Base-by-base conservation (phyloP, 129 eudicot genomes). In the Deinandra increscens region DNA sequence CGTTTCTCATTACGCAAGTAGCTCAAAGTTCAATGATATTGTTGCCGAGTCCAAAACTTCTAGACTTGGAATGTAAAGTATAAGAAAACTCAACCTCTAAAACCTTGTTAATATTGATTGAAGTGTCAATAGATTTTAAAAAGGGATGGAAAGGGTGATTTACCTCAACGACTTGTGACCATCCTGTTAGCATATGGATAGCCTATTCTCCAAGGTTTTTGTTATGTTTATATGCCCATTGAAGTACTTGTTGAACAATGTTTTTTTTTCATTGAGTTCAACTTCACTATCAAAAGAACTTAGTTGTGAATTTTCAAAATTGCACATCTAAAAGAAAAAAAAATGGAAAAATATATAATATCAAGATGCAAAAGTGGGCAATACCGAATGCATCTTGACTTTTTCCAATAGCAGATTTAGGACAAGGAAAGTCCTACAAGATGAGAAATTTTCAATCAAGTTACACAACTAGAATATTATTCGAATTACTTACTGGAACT, bases 161-260 rank as follows among this genome's bases (percentile, higher is more conserved):
- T 50, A 91, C 97, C 94, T 91, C 96, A 39, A 84, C 97, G 78
- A 88, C 80, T 76, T 91, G 97, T 19, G 93, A 85, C 97, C 97
- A 91, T 73, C 97, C 83, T 7, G 87, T 84, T 77, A 88, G 80
- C 97, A 88, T 85, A 79, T 91, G 97, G 55, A 91, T 90, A 66
- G 96, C 97, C 48, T 91, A 96, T 60, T 91, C 97, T 81, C 88
- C 97, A 78, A 91, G 97, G 83, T 91, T 88, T 73, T 82, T 91
- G 81, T 91, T 91, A 79, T 88, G 90, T 65, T 85, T 91, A 95
- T 95, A 91, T 42, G 87, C 97, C 97, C 97, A 91, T 82, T 90
- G 67, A 51, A 91, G 76, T 70, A 91, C 67, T 60, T 88, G 96
- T 44, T 91, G 96, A 62, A 33, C n/a, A n/a, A n/a, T n/a, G n/a